These are phyloP conservation scores for Prunus mume DNA, from an alignment of 306 rosid genomes.

Conservation along the genomic window DNA sequence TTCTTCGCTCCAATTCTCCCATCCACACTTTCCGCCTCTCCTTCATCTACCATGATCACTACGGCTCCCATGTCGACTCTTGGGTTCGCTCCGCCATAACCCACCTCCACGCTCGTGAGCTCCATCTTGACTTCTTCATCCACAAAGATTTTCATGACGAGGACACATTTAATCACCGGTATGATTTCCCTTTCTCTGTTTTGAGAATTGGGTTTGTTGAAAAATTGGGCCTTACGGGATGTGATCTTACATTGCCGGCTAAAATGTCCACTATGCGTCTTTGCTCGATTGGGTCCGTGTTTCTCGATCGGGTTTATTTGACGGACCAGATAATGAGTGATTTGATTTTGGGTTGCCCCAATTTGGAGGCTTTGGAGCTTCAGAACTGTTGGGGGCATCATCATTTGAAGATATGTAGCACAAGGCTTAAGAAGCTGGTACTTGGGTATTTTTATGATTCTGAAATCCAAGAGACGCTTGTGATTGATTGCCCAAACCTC, in stretches of 20 bases:
- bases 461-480: neutral
- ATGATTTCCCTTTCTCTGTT: conserved; percentile 7
- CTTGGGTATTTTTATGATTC: neutral
- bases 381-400: neutral
- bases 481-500: conserved; percentile 10
- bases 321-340: neutral
- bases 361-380: conserved; percentile 2
- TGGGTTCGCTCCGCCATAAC: neutral
- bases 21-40: conserved; percentile 7
- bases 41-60: neutral
- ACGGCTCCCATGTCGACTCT: conserved; percentile 1
- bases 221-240: neutral
- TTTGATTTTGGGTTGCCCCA: conserved; percentile 2
- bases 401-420: conserved; percentile 4
- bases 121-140: conserved; percentile 9
- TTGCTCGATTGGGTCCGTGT: neutral
- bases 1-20: neutral
- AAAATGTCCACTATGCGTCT: neutral
- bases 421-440: neutral
- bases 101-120: neutral
- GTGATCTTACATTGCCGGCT: neutral
- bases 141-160: neutral
- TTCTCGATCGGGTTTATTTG: neutral
- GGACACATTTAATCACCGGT: neutral
- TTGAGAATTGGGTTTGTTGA: neutral